These are phyloP conservation scores for Pichia deserticola DNA, from an alignment of 805 yeast genomes.

Conservation along the genomic window DNA sequence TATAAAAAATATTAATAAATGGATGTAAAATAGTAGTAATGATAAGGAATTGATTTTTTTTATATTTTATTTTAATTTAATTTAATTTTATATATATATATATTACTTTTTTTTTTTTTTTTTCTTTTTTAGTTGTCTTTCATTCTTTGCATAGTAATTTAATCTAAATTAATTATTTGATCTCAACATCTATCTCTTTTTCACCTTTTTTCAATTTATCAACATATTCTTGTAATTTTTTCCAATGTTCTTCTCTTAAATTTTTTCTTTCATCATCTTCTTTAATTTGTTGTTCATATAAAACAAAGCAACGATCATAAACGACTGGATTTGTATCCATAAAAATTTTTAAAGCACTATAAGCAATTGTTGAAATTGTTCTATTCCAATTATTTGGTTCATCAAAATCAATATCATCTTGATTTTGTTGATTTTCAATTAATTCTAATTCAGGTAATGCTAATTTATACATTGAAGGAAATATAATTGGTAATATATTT, in stretches of 20 bases:
- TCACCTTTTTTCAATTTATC: constrained; percentile 25
- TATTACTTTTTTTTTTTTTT: no score
- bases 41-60: no score
- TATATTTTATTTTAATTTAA: no score
- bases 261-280: constrained; percentile 60
- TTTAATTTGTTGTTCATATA: constrained; percentile 72
- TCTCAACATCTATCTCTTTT: constrained; percentile 49
- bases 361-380: constrained; percentile 85
- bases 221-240: constrained; percentile 56
- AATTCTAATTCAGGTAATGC: constrained; percentile 37
- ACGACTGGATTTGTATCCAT: constrained; percentile 87
- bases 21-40: no score
- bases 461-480: constrained; percentile 82
- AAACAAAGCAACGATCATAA: constrained; percentile 86
- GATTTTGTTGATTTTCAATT: constrained; percentile 20
- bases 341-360: constrained; percentile 82
- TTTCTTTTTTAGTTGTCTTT: no score
- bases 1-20: no score
- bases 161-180: constrained; percentile 24
- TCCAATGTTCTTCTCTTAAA: constrained; percentile 65
- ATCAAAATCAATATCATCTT: constrained; percentile 31
- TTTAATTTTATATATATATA: no score
- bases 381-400: constrained; percentile 77
- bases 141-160: background rate
- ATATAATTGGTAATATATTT: constrained; percentile 84